Evolutionary conservation across 768 basidiomycete species (phyloP), one percentile per base, ranked within the genome.

Genomic region (Tephrocybe sp.): DNA sequence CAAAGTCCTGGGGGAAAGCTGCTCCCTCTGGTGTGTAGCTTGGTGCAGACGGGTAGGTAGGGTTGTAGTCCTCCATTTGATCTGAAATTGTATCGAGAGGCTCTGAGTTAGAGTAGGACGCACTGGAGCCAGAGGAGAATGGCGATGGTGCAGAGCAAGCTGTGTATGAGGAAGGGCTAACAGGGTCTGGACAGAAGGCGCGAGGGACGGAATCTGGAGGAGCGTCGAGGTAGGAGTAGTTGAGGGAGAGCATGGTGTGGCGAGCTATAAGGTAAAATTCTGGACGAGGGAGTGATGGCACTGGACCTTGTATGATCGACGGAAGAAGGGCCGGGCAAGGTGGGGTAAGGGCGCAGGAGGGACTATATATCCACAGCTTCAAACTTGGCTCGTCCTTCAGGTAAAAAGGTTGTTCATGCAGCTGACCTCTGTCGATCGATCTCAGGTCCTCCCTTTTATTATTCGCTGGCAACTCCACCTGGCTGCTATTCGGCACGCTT

Each of bases 131-230:
- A 4, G 70, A 69, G 6, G 75, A 74, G 47, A 69, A 63, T 23
- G 73, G 72, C 3, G 74, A 74, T 3, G 70, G 57, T 0, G 61
- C 63, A 16, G 72, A 71, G 52, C 61, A 62, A 50, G 65, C 61
- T 0, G 73, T 66, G 44, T 69, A 65, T n/a, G n/a, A n/a, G 47
- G 71, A 67, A 23, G 72, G 68, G 47, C 66, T 73, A 45, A 60
- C 45, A 45, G 63, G 63, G 33, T 63, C 61, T 19, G 60, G 23
- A 49, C 8, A 39, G 36, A 50, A 45, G 40, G 54, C 45, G 50
- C 38, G 50, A 39, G 27, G 44, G n/a, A 33, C 29, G 27, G 48
- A 49, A n/a, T 42, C 38, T 33, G 50, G 44, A 36, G 49, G 23
- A 45, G 31, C 6, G 37, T 47, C 23, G 24, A 27, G 4, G 49